Conservation (phyloP, 2,329 filamentous ascomycete genomes). For the Pseudogymnoascus sp. region DNA sequence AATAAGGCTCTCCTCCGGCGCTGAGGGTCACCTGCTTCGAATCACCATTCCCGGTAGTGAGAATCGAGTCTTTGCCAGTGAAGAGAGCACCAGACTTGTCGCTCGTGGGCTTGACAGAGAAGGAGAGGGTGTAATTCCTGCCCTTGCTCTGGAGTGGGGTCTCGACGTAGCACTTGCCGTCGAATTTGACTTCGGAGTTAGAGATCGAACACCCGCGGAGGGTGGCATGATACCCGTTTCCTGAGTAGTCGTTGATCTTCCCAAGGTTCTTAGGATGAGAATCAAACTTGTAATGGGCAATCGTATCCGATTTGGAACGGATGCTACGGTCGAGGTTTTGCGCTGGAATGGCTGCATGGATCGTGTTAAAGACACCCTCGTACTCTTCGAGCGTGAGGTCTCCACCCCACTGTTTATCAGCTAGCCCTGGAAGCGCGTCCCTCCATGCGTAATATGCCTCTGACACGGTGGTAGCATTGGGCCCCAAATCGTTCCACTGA, state of each 20-base stretch:
- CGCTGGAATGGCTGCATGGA: conserved; percentile 37
- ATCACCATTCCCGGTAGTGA: conserved; percentile 30
- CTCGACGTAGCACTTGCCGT: conserved; percentile 33
- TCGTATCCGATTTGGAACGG: conserved; percentile 29
- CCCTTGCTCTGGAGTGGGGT: conserved; percentile 48
- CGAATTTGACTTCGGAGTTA: conserved; percentile 28
- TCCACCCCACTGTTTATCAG: conserved; percentile 48
- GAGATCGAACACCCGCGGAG: conserved; percentile 31
- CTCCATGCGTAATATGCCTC: conserved; percentile 47
- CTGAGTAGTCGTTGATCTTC: conserved; percentile 28
- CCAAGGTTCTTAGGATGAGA: background rate
- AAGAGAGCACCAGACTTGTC: conserved; percentile 34
- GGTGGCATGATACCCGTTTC: conserved; percentile 35
- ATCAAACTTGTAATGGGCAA: conserved; percentile 32
- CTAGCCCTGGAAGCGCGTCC: conserved; percentile 43
- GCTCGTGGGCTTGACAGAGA: conserved; percentile 33
- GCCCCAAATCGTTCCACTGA: conserved; percentile 49
- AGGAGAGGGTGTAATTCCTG: conserved; percentile 46
- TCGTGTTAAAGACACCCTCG: conserved; percentile 29
- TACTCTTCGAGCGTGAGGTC: conserved; percentile 37
- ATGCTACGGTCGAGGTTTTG: conserved; percentile 44
- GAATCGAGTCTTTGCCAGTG: conserved; percentile 37
- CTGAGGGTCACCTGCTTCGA: conserved; percentile 33
- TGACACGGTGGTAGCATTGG: conserved; percentile 43
- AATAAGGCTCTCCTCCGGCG: conserved; percentile 32